Evolutionary conservation across 2,329 filamentous ascomycete species (phyloP).

Genomic region (Sclerotinia minor): DNA sequence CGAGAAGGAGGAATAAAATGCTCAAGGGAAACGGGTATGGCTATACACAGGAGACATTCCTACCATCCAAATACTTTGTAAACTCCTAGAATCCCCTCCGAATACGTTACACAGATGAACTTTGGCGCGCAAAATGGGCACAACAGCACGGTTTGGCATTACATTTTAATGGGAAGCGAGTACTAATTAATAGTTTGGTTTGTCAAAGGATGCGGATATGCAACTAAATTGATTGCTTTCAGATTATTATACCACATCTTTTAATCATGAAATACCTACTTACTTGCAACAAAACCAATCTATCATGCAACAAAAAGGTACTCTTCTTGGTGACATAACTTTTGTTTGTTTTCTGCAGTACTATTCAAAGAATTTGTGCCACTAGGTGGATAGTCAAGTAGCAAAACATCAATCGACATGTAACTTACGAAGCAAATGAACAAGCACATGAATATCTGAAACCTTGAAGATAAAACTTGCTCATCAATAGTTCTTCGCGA

Average conservation of each 20-base stretch:
- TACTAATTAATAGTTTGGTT: too few relatives aligned
- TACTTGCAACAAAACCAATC: neutral
- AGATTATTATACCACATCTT: constrained; percentile 8
- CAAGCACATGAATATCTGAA: too few relatives aligned
- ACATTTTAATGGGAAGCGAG: neutral
- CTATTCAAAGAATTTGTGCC: too few relatives aligned
- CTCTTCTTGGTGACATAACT: too few relatives aligned
- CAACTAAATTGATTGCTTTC: neutral
- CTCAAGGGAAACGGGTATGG: too few relatives aligned
- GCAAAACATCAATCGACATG: too few relatives aligned
- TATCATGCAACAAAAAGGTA: neutral
- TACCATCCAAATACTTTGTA: neutral
- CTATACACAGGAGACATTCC: neutral
- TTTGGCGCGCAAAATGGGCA: neutral
- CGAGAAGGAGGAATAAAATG: constrained; percentile 35
- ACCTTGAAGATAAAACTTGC: too few relatives aligned
- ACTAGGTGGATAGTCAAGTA: too few relatives aligned
- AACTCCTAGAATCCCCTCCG: too few relatives aligned
- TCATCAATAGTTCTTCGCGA: too few relatives aligned
- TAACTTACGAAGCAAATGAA: neutral
- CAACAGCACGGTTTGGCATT: too few relatives aligned
- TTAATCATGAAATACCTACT: neutral
- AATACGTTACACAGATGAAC: neutral
- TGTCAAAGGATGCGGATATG: neutral
- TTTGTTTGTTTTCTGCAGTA: too few relatives aligned